Base-by-base conservation (phyloP, 2,329 filamentous ascomycete genomes). In the Cladophialophora psammophila region DNA sequence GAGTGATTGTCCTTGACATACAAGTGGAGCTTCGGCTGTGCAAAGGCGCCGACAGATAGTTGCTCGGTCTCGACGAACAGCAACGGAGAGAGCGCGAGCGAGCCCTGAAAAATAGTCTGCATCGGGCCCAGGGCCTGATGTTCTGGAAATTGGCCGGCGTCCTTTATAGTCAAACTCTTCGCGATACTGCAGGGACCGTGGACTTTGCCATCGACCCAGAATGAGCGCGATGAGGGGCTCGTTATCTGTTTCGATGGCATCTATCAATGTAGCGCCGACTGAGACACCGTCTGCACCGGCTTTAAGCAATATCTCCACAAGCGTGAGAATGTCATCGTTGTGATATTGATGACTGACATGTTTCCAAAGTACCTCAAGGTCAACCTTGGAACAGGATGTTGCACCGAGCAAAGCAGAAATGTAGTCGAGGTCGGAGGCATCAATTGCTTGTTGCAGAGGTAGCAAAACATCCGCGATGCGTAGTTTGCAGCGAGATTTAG, bases 351-450 rank as follows among this genome's bases (percentile, higher is more conserved):
- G 38, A 40, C n/a, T 31, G 10, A 52, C 20, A 34, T 58, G 62
- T 9, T 58, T 57, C 62, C 62, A 64, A 8, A 64, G 62, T 18
- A 53, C 10, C 10, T 57, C 62, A 26, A 64, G 54, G 5, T 63
- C 52, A 34, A n/a, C 26, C 9, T 40, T 32, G n/a, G 59, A 61
- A 31, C 32, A 38, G 18, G 32, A 31, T 20, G 59, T 61, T 5
- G 59, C 32, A 18, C 59, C 10, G 10, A 61, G 12, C 34, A 61
- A 38, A 26, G 34, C 40, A 9, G 32, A 31, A 5, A 61, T 18
- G 32, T 61, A 61, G 18, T 26, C 32, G 34, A 61, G 18, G 35
- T 61, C 59, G n/a, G 48, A 42, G 9, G 20, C 34, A 34, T 61
- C 59, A 42, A 61, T 61, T 31, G 59, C 59, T 61, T 61, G 59